Evolutionary conservation across 2,329 filamentous ascomycete genomes (phyloP).

Genomic region (Fusarium sp.): DNA sequence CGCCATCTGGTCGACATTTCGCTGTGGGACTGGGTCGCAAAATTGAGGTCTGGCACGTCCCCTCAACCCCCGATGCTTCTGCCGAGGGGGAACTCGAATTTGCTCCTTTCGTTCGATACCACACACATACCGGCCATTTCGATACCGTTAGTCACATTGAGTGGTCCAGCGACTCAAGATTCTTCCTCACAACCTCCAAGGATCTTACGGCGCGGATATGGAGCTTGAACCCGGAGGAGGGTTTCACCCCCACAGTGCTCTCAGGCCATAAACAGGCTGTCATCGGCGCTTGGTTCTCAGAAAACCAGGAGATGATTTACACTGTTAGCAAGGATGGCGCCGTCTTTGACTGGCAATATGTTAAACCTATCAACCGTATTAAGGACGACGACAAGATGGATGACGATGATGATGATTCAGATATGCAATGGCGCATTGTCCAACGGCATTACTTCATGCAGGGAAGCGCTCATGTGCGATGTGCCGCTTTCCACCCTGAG

Average conservation of each 20-base stretch:
- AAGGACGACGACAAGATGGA: conserved; percentile 69
- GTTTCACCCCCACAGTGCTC: conserved; percentile 88
- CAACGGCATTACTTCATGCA: conserved; percentile 95
- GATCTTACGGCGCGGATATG: conserved; percentile 94
- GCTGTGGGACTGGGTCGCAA: conserved; percentile 87
- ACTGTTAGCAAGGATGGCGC: conserved; percentile 98
- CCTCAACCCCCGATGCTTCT: conserved; percentile 84
- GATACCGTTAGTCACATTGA: conserved; percentile 86
- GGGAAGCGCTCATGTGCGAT: conserved; percentile 84
- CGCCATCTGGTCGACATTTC: conserved; percentile 90
- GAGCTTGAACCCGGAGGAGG: conserved; percentile 88
- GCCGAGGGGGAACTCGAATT: conserved; percentile 88
- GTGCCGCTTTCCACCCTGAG: conserved; percentile 86
- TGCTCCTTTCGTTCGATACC: conserved; percentile 90
- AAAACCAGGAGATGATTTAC: conserved; percentile 93
- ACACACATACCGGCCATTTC: conserved; percentile 87
- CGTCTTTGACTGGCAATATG: conserved; percentile 92
- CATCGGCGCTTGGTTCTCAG: conserved; percentile 95
- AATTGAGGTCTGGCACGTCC: conserved; percentile 96
- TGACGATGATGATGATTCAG: conserved; percentile 66
- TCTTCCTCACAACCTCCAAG: conserved; percentile 91
- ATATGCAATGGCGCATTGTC: conserved; percentile 90
- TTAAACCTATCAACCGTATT: conserved; percentile 64
- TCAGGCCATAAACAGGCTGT: conserved; percentile 91
- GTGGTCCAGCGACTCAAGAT: conserved; percentile 96